Evolutionary conservation across 2,329 filamentous ascomycete genomes (phyloP), one percentile per base, ranked within the genome.

Genomic region (Elsinoe batatas): DNA sequence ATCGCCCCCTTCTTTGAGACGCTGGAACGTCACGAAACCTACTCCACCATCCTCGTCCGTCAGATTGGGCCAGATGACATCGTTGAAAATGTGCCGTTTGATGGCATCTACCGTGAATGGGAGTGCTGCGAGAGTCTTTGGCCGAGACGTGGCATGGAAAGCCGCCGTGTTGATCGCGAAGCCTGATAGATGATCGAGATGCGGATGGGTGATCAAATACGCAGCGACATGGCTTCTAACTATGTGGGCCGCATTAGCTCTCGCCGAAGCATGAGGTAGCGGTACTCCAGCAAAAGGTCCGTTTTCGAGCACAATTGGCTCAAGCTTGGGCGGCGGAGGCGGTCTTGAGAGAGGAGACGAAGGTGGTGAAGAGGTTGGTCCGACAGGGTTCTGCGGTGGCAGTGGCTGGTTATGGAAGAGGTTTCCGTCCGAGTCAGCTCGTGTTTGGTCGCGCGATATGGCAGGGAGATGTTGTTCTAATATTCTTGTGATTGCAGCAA

Each of bases 31-130:
- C 33, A 98, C 83, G 26, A 98, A 78, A 0, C 93, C 93, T 3
- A 91, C 91, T 20, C 93, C 93, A 33, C 91, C 90, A 68, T 95
- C 93, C 71, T 98, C 93, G 65, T 98, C 91, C 0, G 89, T 94
- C 37, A 98, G 74, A 63, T 98, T 98, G 0, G 93, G 93, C 93
- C 93, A 98, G 54, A 97, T 95, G 57, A 95, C 76, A 65, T 96
- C 94, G 71, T 98, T 98, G 75, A 98, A 98, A 58, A 98, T 88
- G 70, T 98, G 91, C 0, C 78, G 83, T 68, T 95, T 97, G 70
- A 98, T 84, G 0, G 91, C 91, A 44, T 88, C 79, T 53, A 98
- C 91, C n/a, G 91, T 95, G 26, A 83, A 85, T 0, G 91, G 89
- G 3, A 97, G 74, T 0, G 87, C 91, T 1, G 91, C 90, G 12